phyloP scores from a whole-genome alignment of 2,329 filamentous ascomycete genomes.

The Alternaria consortialis region DNA sequence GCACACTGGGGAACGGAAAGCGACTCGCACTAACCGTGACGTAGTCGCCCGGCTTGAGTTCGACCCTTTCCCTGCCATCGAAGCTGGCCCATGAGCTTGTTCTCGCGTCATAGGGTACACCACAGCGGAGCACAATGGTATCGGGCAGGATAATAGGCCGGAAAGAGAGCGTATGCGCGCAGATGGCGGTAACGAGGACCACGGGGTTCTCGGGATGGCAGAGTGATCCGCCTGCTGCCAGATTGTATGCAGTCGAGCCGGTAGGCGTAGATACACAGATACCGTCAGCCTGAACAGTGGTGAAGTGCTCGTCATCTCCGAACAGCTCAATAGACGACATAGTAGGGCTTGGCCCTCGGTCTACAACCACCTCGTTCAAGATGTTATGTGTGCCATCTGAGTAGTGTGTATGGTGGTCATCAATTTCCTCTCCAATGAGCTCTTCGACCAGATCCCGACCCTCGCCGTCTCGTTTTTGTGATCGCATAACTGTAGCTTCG shows the following conservation, averaged over 20 bases:
- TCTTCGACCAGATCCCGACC: constrained; percentile 75
- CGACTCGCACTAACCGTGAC: constrained; percentile 83
- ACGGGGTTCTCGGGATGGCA: constrained; percentile 97
- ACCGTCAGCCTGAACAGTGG: constrained; percentile 90
- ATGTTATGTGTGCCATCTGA: constrained; percentile 89
- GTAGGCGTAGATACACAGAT: constrained; percentile 95
- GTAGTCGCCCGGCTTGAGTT: constrained; percentile 80
- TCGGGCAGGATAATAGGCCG: constrained; percentile 96
- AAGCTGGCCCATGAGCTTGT: constrained; percentile 97
- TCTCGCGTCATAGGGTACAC: constrained; percentile 92
- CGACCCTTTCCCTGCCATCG: constrained; percentile 83
- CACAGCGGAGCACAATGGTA: constrained; percentile 90
- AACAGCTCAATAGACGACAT: constrained; percentile 94
- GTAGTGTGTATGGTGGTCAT: constrained; percentile 83
- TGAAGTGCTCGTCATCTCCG: constrained; percentile 94
- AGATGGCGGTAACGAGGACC: constrained; percentile 93
- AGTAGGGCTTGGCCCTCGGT: constrained; percentile 91
- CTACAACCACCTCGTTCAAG: constrained; percentile 95
- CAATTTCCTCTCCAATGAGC: constrained; percentile 83
- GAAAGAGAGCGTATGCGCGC: constrained; percentile 93
- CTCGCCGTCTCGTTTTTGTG: constrained; percentile 60
- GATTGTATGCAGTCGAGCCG: constrained; percentile 93
- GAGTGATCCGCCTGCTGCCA: constrained; percentile 92
- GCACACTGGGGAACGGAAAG: constrained; percentile 81
- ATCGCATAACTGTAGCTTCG: constrained; percentile 92